Evolutionary conservation across 1,284 basidiomycete species (phyloP), one percentile per base, ranked within the genome.

Genomic region (Paramarasmius palmivorus): DNA sequence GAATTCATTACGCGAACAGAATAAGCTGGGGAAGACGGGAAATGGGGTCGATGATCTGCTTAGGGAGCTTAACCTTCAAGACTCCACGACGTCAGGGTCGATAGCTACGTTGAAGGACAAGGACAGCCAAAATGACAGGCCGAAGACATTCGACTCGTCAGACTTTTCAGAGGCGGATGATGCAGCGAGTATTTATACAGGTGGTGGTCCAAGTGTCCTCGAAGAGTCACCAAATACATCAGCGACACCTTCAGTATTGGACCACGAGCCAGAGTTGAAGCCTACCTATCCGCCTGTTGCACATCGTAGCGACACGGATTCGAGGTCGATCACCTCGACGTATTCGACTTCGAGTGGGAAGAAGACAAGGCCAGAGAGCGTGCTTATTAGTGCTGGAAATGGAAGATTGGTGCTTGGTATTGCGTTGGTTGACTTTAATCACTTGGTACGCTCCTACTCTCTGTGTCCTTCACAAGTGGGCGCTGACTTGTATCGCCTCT

Each of bases 401-500:
- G 83, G 83, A 2, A 83, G 83, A 4, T 69, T 93, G 25, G 78
- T 95, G 15, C 74, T 93, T 7, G 93, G 93, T 4, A 86, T 95
- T 50, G 93, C 91, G 2, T 73, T 95, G 19, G 88, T 95, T 26
- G 93, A 95, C 65, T 95, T 95, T 66, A 93, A 95, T 67, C 93
- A 95, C 69, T 69, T 94, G 63, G 92, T 93, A 64, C 64, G 81
- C 65, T 37, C 51, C 23, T 50, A 53, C 9, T 41, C 25, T 32
- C 41, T 55, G 47, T 36, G 39, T 32, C 14, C 23, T 36, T 53
- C 14, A 48, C 15, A 17, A 12, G 15, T 25, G n/a, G 37, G 49
- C 63, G 49, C 58, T 59, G 46, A 51, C 58, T 42, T 57, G 47
- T 51, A 55, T 45, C 10, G n/a, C n/a, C n/a, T n/a, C n/a, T n/a